These are phyloP conservation scores for Fusarium hainanense DNA, from an alignment of 2,329 filamentous ascomycete species.

Conservation along the genomic window DNA sequence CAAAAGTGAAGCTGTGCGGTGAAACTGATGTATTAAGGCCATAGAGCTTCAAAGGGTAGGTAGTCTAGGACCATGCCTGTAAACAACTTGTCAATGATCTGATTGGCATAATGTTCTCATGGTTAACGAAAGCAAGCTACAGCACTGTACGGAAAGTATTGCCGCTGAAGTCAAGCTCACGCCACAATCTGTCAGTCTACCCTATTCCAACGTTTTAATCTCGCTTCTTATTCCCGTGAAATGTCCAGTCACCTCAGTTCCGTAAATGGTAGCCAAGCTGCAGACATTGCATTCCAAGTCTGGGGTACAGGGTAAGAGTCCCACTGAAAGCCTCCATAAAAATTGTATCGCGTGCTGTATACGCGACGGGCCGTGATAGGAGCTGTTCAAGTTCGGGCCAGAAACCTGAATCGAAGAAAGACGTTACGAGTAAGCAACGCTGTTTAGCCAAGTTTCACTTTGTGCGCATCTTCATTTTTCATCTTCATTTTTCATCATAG, in stretches of 20 bases:
- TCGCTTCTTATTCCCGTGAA: not conserved
- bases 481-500: not conserved
- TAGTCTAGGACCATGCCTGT: not conserved
- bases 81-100: not conserved
- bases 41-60: not conserved
- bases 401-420: not conserved
- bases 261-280: not conserved
- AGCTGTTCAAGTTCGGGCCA: not conserved
- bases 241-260: not conserved
- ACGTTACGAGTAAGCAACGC: not conserved
- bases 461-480: not conserved
- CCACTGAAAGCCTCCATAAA: not conserved
- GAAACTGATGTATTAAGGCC: not conserved
- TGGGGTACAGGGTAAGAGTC: not conserved
- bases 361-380: not conserved
- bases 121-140: not conserved
- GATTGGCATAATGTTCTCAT: not conserved
- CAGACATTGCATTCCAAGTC: not conserved
- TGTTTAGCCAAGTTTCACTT: not conserved
- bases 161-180: not conserved
- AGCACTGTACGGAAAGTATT: not conserved
- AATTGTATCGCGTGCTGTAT: not conserved
- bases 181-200: not conserved
- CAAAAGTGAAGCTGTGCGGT: not conserved
- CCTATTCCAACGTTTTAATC: not conserved